Percentiles rank a stretch among this genome's conserved stretches.
These are phyloP conservation scores for Venturia oleaginea DNA, from an alignment of 2,329 filamentous ascomycete genomes.

Conservation along the genomic window DNA sequence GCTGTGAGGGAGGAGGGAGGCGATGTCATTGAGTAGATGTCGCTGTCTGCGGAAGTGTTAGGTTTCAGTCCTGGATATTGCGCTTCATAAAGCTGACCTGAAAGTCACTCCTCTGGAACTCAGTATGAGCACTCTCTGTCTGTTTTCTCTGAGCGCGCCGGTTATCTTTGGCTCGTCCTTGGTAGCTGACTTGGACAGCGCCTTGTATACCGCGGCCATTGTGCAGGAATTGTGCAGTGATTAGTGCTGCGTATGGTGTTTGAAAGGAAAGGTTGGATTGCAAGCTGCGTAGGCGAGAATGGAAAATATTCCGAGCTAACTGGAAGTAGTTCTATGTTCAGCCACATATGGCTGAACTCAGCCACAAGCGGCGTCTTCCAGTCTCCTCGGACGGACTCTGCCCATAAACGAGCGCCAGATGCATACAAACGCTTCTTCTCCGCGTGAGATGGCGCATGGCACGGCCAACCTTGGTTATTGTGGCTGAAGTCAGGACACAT, in stretches of 20 bases:
- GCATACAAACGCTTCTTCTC: no score
- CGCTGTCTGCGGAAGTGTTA: conserved; percentile 56
- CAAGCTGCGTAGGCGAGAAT: no score
- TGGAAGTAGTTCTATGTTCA: no score
- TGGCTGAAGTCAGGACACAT: no score
- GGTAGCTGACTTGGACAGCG: conserved; percentile 35
- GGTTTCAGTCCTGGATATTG: neutral
- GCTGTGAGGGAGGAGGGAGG: conserved; percentile 79
- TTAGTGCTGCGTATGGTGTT: neutral
- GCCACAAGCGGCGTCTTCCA: no score
- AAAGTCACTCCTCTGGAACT: conserved; percentile 89
- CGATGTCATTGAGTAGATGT: conserved; percentile 83
- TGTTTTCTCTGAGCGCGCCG: conserved; percentile 30
- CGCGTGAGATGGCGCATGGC: no score
- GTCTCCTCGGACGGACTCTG: no score
- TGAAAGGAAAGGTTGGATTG: neutral
- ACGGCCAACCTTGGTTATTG: no score
- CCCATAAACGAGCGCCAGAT: no score
- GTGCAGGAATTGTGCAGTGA: conserved; percentile 14
- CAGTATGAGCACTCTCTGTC: conserved; percentile 69
- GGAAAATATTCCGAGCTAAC: neutral
- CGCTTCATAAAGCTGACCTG: conserved; percentile 41
- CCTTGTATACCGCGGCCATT: conserved; percentile 51
- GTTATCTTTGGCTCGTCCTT: conserved; percentile 25
- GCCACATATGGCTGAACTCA: no score